Evolutionary conservation across 768 basidiomycete genomes (phyloP), one percentile per base, ranked within the genome.

Genomic region (Pleurotus djamor): DNA sequence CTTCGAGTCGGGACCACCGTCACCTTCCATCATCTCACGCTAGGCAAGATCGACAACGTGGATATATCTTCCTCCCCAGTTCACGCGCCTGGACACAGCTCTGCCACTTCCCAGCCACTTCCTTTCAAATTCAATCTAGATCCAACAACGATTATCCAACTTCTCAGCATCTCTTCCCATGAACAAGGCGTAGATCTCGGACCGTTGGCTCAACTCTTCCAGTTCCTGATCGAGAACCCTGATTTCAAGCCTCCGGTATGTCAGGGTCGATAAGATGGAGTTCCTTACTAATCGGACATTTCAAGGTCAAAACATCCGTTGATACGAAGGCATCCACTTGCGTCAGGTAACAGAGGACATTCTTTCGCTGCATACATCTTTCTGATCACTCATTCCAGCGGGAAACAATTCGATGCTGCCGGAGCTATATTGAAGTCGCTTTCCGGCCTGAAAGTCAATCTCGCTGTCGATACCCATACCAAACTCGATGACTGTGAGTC

Each of bases 401-500:
- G 88, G 12, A 72, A 82, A 5, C 88, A 91, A 64, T 88, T 88
- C 60, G 80, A 88, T 64, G 78, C 83, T 13, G 68, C 74, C 32
- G 79, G 74, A 6, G 86, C 87, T 33, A 87, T 91, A 60, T 73
- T 91, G 57, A 76, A 80, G n/a, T 76, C 88, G 3, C 67, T 91
- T 54, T 77, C 82, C 36, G 80, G 80, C 58, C 76, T 91, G 41
- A 75, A 80, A 66, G 83, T 89, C 52, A 77, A 86, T 60, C 70
- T 91, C 17, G 75, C 70, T 9, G 75, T 91, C 35, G 70, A 81
- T n/a, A 79, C 79, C 14, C 72, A 72, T 0, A 71, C 87, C 47
- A 82, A 81, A 66, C 69, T 91, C 41, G 89, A 91, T 67, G 86
- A 90, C 60, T 91, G 86, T 87, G 63, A 66, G 82, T 61, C 28